Percentiles rank a stretch among this genome's conserved stretches.
Conservation (phyloP, 2,329 filamentous ascomycete species). For the Colletotrichum kahawae region DNA sequence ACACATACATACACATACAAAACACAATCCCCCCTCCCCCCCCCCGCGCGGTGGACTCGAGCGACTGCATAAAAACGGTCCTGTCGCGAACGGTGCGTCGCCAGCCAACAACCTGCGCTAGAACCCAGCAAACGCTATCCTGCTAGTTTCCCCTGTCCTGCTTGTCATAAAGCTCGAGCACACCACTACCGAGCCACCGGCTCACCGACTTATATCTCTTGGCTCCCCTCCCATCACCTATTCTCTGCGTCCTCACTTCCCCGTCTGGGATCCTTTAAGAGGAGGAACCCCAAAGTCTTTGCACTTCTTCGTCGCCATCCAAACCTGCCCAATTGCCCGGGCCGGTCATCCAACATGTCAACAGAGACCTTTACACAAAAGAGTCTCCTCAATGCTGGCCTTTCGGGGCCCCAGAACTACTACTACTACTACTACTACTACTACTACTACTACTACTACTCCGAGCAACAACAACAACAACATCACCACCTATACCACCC, state of each 20-base stretch:
- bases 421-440: conserved; percentile 13
- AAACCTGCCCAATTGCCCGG: not conserved
- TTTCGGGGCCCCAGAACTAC: conserved; percentile 19
- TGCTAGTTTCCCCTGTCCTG: not conserved
- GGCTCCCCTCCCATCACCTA: conserved; percentile 7
- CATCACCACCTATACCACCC: conserved; percentile 13
- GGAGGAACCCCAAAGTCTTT: not conserved
- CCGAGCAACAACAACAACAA: conserved; percentile 1
- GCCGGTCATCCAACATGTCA: conserved; percentile 8
- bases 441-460: conserved; percentile 14
- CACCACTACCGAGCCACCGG: not conserved
- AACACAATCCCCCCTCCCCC: not conserved
- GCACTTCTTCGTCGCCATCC: not conserved
- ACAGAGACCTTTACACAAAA: conserved; percentile 20
- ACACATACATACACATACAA: not conserved
- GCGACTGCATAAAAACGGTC: conserved; percentile 17
- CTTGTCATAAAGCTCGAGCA: conserved; percentile 23
- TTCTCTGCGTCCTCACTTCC: not conserved
- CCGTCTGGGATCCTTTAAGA: not conserved
- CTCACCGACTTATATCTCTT: conserved; percentile 22
- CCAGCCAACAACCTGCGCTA: conserved; percentile 15
- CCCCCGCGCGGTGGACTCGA: not conserved
- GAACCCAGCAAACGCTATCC: conserved; percentile 11
- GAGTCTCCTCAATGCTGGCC: conserved; percentile 14
- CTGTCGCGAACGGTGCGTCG: conserved; percentile 20